These are phyloP conservation scores for Austroboletus rostrupii DNA, from an alignment of 1,284 basidiomycete species.

Conservation along the genomic window DNA sequence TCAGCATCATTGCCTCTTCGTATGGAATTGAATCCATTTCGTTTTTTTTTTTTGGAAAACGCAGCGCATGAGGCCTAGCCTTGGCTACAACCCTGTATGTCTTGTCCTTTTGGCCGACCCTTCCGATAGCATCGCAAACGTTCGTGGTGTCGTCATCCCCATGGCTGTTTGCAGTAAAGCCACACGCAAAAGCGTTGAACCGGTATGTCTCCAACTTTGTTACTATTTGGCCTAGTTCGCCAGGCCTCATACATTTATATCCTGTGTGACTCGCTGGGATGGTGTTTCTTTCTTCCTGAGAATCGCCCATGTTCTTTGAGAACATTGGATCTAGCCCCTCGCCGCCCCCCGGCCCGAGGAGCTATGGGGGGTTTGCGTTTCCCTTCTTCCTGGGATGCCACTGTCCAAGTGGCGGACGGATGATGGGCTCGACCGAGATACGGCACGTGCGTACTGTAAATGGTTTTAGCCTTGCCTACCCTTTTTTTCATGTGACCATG, in stretches of 20 bases:
- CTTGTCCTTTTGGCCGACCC: background rate
- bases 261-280: background rate
- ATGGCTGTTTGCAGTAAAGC: background rate
- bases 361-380: too few relatives aligned
- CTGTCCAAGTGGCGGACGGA: background rate
- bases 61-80: background rate
- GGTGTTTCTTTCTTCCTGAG: background rate
- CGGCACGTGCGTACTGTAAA: background rate
- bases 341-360: too few relatives aligned
- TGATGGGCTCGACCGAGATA: background rate
- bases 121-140: background rate
- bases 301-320: background rate
- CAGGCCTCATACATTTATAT: too few relatives aligned
- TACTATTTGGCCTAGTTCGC: background rate
- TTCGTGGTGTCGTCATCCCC: background rate
- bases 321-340: too few relatives aligned
- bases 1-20: conserved; percentile 12
- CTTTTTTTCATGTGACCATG: background rate
- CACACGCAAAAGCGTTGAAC: background rate
- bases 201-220: background rate
- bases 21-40: background rate
- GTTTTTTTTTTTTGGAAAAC: background rate
- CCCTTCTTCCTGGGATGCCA: too few relatives aligned
- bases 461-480: background rate
- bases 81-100: background rate